phyloP scores from a whole-genome alignment of 495 filamentous ascomycete genomes.

The Parathielavia appendiculata region DNA sequence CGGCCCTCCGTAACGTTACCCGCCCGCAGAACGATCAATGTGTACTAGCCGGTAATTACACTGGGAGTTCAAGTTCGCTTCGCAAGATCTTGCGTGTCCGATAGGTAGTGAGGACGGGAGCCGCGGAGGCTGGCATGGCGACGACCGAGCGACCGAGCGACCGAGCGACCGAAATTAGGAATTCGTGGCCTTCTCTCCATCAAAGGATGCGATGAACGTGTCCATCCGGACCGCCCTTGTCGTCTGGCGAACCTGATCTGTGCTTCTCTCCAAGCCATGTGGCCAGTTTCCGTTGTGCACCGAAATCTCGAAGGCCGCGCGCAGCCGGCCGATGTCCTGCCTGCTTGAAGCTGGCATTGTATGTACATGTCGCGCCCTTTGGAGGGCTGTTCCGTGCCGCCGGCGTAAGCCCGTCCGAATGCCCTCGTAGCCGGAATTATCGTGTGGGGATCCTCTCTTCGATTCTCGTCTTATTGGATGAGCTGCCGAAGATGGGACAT shows the following conservation, averaged over 20 bases:
- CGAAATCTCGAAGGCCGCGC: not conserved
- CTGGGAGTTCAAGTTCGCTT: not conserved
- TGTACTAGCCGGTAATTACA: not conserved
- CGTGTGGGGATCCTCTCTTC: not conserved
- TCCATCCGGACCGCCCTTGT: not conserved
- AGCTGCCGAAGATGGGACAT: not conserved
- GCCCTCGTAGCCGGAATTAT: constrained; percentile 9
- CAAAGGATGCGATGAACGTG: not conserved
- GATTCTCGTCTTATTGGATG: not conserved
- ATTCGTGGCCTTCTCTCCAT: constrained; percentile 11
- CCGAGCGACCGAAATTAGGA: not conserved
- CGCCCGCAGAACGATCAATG: not conserved
- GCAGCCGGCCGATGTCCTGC: not conserved
- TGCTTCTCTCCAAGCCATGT: not conserved
- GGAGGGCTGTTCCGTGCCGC: constrained; percentile 15
- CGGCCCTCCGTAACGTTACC: not conserved
- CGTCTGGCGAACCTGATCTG: not conserved
- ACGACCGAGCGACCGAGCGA: not conserved
- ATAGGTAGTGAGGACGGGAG: not conserved
- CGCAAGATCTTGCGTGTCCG: constrained; percentile 26
- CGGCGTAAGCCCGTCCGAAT: constrained; percentile 19
- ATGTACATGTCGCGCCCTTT: constrained; percentile 17
- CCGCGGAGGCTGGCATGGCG: not conserved
- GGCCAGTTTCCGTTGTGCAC: not conserved
- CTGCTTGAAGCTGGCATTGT: not conserved